Evolutionary conservation across 2,329 filamentous ascomycete genomes (phyloP), one percentile per base, ranked within the genome.

Genomic region (Cyphellophora attinorum): DNA sequence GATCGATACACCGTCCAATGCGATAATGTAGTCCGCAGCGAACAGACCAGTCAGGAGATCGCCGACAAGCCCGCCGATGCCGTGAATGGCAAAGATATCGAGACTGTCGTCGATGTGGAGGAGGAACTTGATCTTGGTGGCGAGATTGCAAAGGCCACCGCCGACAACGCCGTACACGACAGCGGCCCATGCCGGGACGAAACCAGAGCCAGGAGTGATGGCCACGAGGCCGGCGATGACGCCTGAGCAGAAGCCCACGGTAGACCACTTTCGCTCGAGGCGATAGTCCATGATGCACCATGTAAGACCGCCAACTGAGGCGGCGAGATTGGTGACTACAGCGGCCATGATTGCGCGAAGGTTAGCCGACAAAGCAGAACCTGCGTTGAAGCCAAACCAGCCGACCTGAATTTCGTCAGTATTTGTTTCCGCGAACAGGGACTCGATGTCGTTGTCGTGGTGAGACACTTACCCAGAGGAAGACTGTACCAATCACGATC

Each of bases 341-440:
- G 81, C 82, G 29, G 86, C 86, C 79, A 93, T 85, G 49, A 93
- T 72, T 29, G 84, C 84, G 31, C 86, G 79, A 53, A 93, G 60
- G 58, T 91, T 93, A 33, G 85, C 85, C 31, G 78, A 70, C 36
- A 91, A 67, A 11, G 85, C 85, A 11, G 81, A 86, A 45, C 85
- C 85, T 32, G 83, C 85, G 51, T 93, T 94, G 75, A 94, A 94
- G 31, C 86, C 86, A 52, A 93, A 93, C 86, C 85, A 94, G 19
- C 46, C 46, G 18, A 12, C 27, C n/a, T n/a, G n/a, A n/a, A n/a
- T n/a, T n/a, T n/a, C n/a, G n/a, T n/a, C n/a, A n/a, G n/a, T n/a
- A n/a, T n/a, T n/a, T n/a, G n/a, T n/a, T n/a, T n/a, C n/a, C n/a
- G 19, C n/a, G 19, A 33, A 10, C 31, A 14, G 11, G 15, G 16